A percentile compares a stretch with the other conserved stretches of the same genome.
Evolutionary conservation across 768 basidiomycete species (phyloP).

Genomic region (Leccinum obscurum): DNA sequence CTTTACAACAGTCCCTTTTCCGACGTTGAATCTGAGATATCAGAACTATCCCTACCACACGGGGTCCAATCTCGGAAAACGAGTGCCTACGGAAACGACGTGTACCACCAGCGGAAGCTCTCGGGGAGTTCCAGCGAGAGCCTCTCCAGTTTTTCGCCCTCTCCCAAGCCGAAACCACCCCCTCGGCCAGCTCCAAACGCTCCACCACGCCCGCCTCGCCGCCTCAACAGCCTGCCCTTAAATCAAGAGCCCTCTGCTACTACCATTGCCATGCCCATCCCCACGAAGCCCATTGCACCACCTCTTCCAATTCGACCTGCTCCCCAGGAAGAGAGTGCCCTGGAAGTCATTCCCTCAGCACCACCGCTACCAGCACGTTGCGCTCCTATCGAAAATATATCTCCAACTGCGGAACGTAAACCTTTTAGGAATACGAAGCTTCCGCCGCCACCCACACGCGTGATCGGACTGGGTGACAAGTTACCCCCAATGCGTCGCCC

Average conservation of each 20-base stretch:
- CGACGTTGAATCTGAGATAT: slow-evolving; percentile 30
- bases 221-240: slow-evolving; percentile 5
- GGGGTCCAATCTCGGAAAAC: slow-evolving; percentile 8
- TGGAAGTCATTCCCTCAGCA: slow-evolving; percentile 9
- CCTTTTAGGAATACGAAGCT: slow-evolving; percentile 38
- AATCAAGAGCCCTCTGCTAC: background rate
- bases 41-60: slow-evolving; percentile 21
- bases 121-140: slow-evolving; percentile 29
- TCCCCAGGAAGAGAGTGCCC: slow-evolving; percentile 9
- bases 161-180: slow-evolving; percentile 23
- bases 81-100: background rate
- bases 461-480: slow-evolving; percentile 66
- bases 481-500: slow-evolving; percentile 61
- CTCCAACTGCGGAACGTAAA: slow-evolving; percentile 28
- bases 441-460: slow-evolving; percentile 76
- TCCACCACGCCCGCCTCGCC: slow-evolving; percentile 26
- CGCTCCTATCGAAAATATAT: slow-evolving; percentile 21
- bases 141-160: slow-evolving; percentile 7
- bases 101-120: slow-evolving; percentile 9
- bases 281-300: slow-evolving; percentile 27
- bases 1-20: slow-evolving; percentile 29
- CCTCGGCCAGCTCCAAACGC: slow-evolving; percentile 19
- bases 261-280: slow-evolving; percentile 7
- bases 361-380: slow-evolving; percentile 42
- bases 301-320: slow-evolving; percentile 43